Base-by-base conservation (phyloP, 768 basidiomycete species). In the Pisolithus albus region DNA sequence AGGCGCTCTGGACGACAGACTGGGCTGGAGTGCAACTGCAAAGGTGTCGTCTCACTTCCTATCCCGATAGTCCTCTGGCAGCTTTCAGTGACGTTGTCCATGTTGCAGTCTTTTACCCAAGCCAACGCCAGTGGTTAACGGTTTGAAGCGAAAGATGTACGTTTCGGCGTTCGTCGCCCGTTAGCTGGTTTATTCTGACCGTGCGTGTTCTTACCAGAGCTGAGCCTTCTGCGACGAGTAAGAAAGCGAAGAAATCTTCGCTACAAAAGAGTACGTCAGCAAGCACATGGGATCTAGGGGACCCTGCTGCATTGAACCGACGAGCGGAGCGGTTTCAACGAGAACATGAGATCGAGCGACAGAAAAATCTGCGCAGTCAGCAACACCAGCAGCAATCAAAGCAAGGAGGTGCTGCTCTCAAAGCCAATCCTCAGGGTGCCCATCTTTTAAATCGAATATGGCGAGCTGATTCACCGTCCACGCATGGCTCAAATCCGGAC, bases 1-100 rank as follows among this genome's bases (percentile, higher is more conserved):
- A 88, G 65, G 80, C 86, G 1, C 76, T 98, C 23, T 87, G 89
- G 82, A 88, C 89, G n/a, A 95, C 88, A 52, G 92, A 98, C 68
- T 99, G 96, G 96, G 72, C 78, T 9, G 84, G 80, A 30, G 80
- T 93, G 32, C 88, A 95, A 70, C 75, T 99, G 50, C 78, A 90
- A 75, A 88, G 87, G 94, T 93, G 51, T 49, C 51, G 47, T 52
- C 21, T 50, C 47, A 39, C 23, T 43, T 18, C 21, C 30, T 41
- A 24, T 5, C 38, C 11, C 52, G 8, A 34, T 39, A 7, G n/a
- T 53, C 47, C 47, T 24, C 37, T 51, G 53, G 28, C 52, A 48
- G 47, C 49, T 59, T 53, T 58, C 52, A 59, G 52, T 60, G 65
- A 64, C 56, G 55, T 39, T 53, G n/a, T 45, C 40, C 4, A 50